phyloP scores from a whole-genome alignment of 1,139 yeast genomes.

The Scheffersomyces segobiensis region DNA sequence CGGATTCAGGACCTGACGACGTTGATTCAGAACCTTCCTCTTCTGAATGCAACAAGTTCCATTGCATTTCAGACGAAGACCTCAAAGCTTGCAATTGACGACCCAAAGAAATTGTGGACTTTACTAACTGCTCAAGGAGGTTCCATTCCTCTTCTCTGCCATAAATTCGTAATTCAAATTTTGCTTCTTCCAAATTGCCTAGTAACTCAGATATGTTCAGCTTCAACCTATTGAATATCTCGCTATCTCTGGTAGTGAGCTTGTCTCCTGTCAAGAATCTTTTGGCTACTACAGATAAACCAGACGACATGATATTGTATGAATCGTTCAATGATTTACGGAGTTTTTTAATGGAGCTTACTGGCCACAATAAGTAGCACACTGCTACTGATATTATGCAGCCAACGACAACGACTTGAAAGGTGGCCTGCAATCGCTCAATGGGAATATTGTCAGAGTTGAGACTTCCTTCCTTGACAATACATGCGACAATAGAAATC shows the following conservation, averaged over 20 bases:
- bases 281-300: slow-evolving; percentile 50
- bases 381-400: slow-evolving; percentile 56
- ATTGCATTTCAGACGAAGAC: slow-evolving; percentile 68
- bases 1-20: background rate
- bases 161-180: slow-evolving; percentile 53
- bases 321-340: slow-evolving; percentile 52
- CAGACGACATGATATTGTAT: slow-evolving; percentile 53
- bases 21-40: slow-evolving; percentile 2
- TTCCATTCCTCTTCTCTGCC: slow-evolving; percentile 60
- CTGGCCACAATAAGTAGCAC: slow-evolving; percentile 67
- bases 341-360: slow-evolving; percentile 52
- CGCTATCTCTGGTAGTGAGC: slow-evolving; percentile 37
- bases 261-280: slow-evolving; percentile 57
- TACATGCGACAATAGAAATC: slow-evolving; percentile 67
- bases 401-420: slow-evolving; percentile 63
- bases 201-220: slow-evolving; percentile 41
- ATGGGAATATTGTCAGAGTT: slow-evolving; percentile 65
- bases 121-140: slow-evolving; percentile 47
- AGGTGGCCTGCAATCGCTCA: slow-evolving; percentile 53
- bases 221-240: slow-evolving; percentile 39
- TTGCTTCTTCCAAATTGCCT: slow-evolving; percentile 57
- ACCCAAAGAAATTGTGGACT: slow-evolving; percentile 52
- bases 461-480: slow-evolving; percentile 74
- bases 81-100: slow-evolving; percentile 67
- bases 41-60: slow-evolving; percentile 45